These are phyloP conservation scores for Urtica urens DNA, from an alignment of 306 rosid species.

Conservation along the genomic window DNA sequence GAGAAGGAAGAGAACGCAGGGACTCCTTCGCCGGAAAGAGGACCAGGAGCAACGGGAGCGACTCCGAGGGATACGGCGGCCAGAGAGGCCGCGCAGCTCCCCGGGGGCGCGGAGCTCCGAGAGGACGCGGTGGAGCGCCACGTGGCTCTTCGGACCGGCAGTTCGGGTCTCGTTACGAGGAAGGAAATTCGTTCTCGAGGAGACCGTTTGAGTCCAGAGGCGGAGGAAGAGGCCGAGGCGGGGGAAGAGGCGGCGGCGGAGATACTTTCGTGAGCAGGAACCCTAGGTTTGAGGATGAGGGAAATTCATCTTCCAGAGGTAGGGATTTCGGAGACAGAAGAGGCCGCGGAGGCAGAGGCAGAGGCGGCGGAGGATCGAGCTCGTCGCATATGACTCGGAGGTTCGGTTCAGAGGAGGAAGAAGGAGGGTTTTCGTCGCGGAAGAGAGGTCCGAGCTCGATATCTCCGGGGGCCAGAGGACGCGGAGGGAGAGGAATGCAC, in stretches of 20 bases:
- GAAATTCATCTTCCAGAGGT: neutral
- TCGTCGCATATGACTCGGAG: slow-evolving; percentile 14
- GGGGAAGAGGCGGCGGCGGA: too few species aligned
- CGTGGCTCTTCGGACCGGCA: too few species aligned
- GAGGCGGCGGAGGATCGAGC: too few species aligned
- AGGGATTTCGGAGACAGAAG: too few species aligned
- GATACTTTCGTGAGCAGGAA: neutral
- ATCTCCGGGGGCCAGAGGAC: slow-evolving; percentile 36
- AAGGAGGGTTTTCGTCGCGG: slow-evolving; percentile 2
- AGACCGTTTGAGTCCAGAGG: neutral
- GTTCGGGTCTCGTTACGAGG: too few species aligned
- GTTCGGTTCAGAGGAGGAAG: neutral
- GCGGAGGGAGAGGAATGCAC: slow-evolving; percentile 30
- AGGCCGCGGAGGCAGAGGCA: too few species aligned
- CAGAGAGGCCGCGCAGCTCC: slow-evolving; percentile 16
- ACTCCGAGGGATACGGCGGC: slow-evolving; percentile 20
- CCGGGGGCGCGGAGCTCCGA: too few species aligned
- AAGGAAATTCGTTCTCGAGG: too few species aligned
- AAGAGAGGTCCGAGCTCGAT: slow-evolving; percentile 19
- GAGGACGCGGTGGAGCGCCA: too few species aligned
- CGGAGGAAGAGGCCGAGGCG: neutral
- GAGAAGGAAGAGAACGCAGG: slow-evolving; percentile 5
- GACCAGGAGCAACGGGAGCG: slow-evolving; percentile 15
- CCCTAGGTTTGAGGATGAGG: neutral
- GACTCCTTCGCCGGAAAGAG: slow-evolving; percentile 23